Evolutionary conservation across 2,329 filamentous ascomycete species (phyloP), one percentile per base, ranked within the genome.

Genomic region (Zasmidium angulare): DNA sequence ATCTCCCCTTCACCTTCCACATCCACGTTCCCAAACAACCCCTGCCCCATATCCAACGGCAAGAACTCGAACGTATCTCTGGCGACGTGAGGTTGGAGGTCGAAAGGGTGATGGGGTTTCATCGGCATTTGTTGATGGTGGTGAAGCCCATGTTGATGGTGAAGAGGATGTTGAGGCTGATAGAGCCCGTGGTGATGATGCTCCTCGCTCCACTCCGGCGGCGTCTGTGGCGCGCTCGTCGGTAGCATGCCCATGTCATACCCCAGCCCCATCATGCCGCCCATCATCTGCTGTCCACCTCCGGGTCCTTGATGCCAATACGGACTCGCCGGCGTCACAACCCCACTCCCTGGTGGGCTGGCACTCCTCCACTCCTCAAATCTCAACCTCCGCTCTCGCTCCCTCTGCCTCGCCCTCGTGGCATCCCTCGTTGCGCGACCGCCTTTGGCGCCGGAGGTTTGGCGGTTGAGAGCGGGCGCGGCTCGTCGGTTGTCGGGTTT

Each of bases 391-490:
- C 36, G 36, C n/a, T 43, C 36, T 3, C 36, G 11, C 36, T 43
- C 36, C 6, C 36, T 7, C 36, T 66, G 65, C 46, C 66, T 65
- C 47, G 66, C 56, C 14, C 66, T 63, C n/a, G 64, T 64, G 7
- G 71, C 70, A 23, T 67, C 67, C 46, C 70, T 60, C 2, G 78
- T 75, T 19, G 77, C 77, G 56, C 77, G 73, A 9, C 78, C 78
- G 24, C 78, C 78, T 63, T 76, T 79, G 12, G 77, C 73, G 14
- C 79, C 78, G 0, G 78, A 78, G 9, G 74, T 72, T 63, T 80
- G 77, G 4, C 78, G 75, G 56, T 78, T 77, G 14, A 70, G 66
- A 10, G 71, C 72, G 20, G 72, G 73, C 29, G 64, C 50, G 3
- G 63, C 59, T 31, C 66, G 66, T 6, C 67, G 65, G 21, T 59